Conservation (phyloP, 257 asterid genomes). For the Leptodermis oblonga region DNA sequence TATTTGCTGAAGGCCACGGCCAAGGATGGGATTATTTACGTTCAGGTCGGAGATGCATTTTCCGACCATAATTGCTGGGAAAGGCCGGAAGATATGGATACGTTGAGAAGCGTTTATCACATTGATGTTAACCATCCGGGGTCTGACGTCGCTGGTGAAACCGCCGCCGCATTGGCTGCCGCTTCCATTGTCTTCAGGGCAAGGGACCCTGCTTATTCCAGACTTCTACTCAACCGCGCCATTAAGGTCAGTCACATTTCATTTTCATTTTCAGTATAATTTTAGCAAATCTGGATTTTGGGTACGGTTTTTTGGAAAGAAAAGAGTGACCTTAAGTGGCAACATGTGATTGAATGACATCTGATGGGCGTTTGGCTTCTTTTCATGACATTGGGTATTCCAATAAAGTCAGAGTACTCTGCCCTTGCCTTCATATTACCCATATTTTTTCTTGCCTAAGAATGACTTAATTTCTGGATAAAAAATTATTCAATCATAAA, state of each 20-base stretch:
- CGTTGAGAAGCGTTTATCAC: conserved; percentile 55
- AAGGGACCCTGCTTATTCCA: conserved; percentile 66
- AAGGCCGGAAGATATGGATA: conserved; percentile 90
- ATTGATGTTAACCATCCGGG: conserved; percentile 66
- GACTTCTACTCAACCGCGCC: conserved; percentile 68
- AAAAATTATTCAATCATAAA: no score
- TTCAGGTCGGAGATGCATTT: conserved; percentile 70
- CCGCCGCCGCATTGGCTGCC: conserved; percentile 92
- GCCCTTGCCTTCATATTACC: conserved; percentile 2
- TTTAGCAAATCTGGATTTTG: not conserved
- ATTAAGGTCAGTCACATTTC: conserved; percentile 44
- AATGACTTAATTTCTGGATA: no score
- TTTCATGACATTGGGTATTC: conserved; percentile 8
- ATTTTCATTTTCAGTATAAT: not conserved
- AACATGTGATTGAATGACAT: conserved; percentile 11
- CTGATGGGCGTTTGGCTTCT: conserved; percentile 12
- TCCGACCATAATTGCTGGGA: conserved; percentile 94
- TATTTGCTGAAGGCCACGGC: conserved; percentile 79
- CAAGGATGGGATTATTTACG: conserved; percentile 59
- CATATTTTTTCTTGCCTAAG: no score
- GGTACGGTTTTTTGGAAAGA: not conserved
- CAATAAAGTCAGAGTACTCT: conserved; percentile 17
- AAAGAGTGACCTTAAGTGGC: conserved; percentile 3
- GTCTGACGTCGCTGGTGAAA: conserved; percentile 88
- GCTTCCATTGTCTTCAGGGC: conserved; percentile 83